Evolutionary conservation across 1,284 basidiomycete species (phyloP).

Genomic region (Mrakiaceae sp.): DNA sequence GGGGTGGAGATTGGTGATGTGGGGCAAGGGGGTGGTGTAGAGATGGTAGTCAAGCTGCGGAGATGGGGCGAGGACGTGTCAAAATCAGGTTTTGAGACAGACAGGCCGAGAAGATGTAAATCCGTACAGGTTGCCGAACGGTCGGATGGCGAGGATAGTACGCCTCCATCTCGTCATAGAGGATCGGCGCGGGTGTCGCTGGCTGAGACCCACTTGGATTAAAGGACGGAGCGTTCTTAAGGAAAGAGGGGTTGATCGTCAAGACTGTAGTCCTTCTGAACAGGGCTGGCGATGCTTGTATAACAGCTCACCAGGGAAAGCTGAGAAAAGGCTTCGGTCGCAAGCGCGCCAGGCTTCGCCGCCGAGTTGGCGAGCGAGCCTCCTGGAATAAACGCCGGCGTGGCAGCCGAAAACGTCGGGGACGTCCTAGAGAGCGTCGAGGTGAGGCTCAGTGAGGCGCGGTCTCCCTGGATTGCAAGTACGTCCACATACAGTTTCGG

Average conservation of each 20-base stretch:
- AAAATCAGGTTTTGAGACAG: background rate
- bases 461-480: background rate
- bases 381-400: slow-evolving; percentile 5
- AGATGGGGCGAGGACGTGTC: background rate
- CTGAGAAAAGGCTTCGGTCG: too few relatives aligned
- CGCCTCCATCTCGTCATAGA: background rate
- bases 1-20: slow-evolving; percentile 36
- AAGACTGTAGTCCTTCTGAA: background rate
- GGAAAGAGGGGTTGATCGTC: too few relatives aligned
- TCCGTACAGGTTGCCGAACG: slow-evolving; percentile 12
- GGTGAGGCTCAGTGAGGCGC: background rate
- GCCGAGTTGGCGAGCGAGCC: background rate
- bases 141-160: slow-evolving; percentile 4
- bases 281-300: too few relatives aligned
- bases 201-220: background rate
- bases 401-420: background rate
- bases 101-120: background rate
- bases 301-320: too few relatives aligned
- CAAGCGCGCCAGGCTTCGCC: too few relatives aligned
- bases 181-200: background rate
- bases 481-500: background rate
- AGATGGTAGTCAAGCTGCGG: slow-evolving; percentile 69
- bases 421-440: background rate
- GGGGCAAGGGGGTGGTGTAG: slow-evolving; percentile 57
- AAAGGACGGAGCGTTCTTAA: too few relatives aligned